Base-by-base conservation (phyloP, 352 stramenopile species). In the Globisporangium paroecandrum region DNA sequence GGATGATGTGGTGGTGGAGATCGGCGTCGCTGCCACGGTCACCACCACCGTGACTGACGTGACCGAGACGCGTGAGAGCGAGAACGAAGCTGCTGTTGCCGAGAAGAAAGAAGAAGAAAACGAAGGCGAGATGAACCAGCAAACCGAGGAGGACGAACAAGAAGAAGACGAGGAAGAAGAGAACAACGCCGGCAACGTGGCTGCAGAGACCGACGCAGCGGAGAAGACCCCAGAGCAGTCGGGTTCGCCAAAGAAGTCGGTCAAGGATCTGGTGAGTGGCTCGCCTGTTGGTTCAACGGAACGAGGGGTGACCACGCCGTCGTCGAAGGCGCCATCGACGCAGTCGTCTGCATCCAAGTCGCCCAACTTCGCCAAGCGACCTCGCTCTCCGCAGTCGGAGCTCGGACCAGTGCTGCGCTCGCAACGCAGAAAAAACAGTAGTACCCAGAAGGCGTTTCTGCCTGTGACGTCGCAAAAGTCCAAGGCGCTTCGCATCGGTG, bases 361-460 rank as follows among this genome's bases (percentile, higher is more conserved):
- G n/a, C 34, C 67, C 15, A 55, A 34, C 27, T 64, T 46, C 36
- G 55, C 34, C 4, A 65, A 61, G 69, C 43, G 61, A n/a, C 73
- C 5, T 7, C 69, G 74, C 59, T 79, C 75, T 9, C 61, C 74
- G 8, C 77, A 66, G 22, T 36, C 57, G 5, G 78, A 83, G 36
- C 64, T 69, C 51, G 78, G 69, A 12, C 77, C 77, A 18, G 66
- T 68, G 7, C 58, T 78, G 41, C 64, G 71, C 58, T 73, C 73
- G 3, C 64, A 68, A n/a, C 67, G 72, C 36, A 68, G 77, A 3
- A 83, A 84, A 58, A 77, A 77, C 68, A 73, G 64, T 38, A 79
- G 73, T 22, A 70, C 81, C 41, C 77, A 87, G 59, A 70, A 76
- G 34, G 75, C 81, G 63, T 85, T 82, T 56, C 61, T 85, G 13